These are phyloP conservation scores for Naganishia antarctica DNA, from an alignment of 768 basidiomycete species.

Conservation along the genomic window DNA sequence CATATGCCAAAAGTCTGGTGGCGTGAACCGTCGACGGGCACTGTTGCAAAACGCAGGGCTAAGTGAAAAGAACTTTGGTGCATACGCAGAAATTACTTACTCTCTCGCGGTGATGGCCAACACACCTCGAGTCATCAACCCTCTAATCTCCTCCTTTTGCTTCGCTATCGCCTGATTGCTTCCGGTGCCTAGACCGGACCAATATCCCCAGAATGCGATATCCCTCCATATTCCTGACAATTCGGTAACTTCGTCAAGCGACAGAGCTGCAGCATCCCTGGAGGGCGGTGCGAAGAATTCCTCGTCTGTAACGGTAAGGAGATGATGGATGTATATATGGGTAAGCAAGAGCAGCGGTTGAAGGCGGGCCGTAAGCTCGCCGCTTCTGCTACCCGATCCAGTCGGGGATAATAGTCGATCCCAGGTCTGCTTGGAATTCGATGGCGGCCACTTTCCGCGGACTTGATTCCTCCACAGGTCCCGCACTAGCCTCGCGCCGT, in stretches of 20 bases:
- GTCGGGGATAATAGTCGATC: slow-evolving; percentile 1
- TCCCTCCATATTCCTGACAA: slow-evolving; percentile 76
- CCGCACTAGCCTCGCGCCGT: slow-evolving; percentile 47
- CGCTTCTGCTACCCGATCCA: slow-evolving; percentile 23
- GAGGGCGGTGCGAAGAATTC: slow-evolving; percentile 69
- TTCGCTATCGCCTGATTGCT: slow-evolving; percentile 27
- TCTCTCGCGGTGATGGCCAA: slow-evolving; percentile 81
- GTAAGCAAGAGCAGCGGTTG: slow-evolving; percentile 71
- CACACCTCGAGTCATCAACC: slow-evolving; percentile 70
- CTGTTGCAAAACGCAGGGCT: slow-evolving; percentile 51
- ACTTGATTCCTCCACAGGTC: slow-evolving; percentile 61
- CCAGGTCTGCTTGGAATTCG: slow-evolving; percentile 13
- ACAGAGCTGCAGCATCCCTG: slow-evolving; percentile 55
- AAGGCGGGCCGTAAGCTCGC: neutral
- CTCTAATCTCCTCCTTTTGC: slow-evolving; percentile 65
- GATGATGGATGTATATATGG: slow-evolving; percentile 70
- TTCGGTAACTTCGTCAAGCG: slow-evolving; percentile 69
- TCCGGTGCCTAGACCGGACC: slow-evolving; percentile 56
- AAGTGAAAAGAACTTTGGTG: neutral
- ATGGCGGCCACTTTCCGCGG: slow-evolving; percentile 35
- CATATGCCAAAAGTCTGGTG: slow-evolving; percentile 76
- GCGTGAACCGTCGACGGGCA: slow-evolving; percentile 76
- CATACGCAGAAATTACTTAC: slow-evolving; percentile 53
- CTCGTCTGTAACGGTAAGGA: slow-evolving; percentile 91
- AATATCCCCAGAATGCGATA: slow-evolving; percentile 74